Evolutionary conservation across 2,329 filamentous ascomycete genomes (phyloP), one percentile per base, ranked within the genome.

Genomic region (Neofusicoccum ribis): DNA sequence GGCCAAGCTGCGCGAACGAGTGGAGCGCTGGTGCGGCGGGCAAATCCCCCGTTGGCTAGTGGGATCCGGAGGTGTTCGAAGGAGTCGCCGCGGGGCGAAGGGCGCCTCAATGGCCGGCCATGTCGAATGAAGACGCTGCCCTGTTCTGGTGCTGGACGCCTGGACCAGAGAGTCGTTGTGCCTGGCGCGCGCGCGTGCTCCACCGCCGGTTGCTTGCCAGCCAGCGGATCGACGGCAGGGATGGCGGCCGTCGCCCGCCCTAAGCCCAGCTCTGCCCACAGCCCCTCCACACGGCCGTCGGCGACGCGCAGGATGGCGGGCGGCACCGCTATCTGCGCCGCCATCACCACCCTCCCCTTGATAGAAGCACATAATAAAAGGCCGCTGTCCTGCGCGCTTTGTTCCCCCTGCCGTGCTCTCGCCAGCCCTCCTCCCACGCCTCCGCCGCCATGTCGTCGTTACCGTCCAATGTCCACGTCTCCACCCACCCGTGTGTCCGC

Each of bases 401-500:
- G 27, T 36, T 36, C 31, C 36, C 7, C 7, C 43, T 37, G 31
- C 37, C 37, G 23, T 51, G 54, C 58, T 51, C 14, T 9, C 9
- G 14, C 39, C 27, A 3, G 39, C 23, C 15, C 56, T 60, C 43
- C 31, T 8, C 37, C 20, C 8, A 27, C 52, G 5, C n/a, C 41
- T 12, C 31, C 39, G 15, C 3, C 67, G 68, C 39, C 65, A 78
- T 78, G 74, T 67, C 76, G 2, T 65, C 68, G 43, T 76, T 85
- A 37, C 84, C 85, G 17, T 68, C 77, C 58, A 88, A 88, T 73
- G 81, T 87, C 41, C 92, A 95, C 80, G 82, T 97, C 75, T 97
- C 93, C 44, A 82, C 82, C 15, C 94, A 98, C 78, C 94, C 94
- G 41, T 96, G 92, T 79, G 84, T 97, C 47, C 84, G 86, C 72